These are phyloP conservation scores for Strobilomyces dryophilus DNA, from an alignment of 768 basidiomycete genomes.

Conservation along the genomic window DNA sequence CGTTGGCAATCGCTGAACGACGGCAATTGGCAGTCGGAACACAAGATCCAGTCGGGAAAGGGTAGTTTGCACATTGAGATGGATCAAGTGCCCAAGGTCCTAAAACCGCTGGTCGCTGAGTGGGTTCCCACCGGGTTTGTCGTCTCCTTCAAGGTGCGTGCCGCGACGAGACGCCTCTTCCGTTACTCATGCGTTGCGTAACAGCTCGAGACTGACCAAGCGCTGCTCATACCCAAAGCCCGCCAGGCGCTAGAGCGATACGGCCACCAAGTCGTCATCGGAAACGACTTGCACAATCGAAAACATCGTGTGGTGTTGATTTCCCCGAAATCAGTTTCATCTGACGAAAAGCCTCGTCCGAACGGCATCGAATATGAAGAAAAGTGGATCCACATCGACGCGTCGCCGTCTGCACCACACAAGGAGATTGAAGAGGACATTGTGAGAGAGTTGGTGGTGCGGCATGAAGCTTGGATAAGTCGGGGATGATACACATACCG, in stretches of 20 bases:
- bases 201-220: slow-evolving; percentile 89
- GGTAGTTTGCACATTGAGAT: slow-evolving; percentile 93
- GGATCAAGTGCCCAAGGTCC: slow-evolving; percentile 97
- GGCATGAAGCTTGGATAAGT: slow-evolving; percentile 70
- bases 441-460: slow-evolving; percentile 63
- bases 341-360: slow-evolving; percentile 6
- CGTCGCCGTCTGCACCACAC: slow-evolving; percentile 30
- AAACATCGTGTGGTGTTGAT: slow-evolving; percentile 94
- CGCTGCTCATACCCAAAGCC: slow-evolving; percentile 87
- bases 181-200: slow-evolving; percentile 2
- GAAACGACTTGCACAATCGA: slow-evolving; percentile 88
- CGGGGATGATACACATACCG: not conserved
- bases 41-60: slow-evolving; percentile 98
- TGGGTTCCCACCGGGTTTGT: slow-evolving; percentile 91
- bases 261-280: slow-evolving; percentile 96
- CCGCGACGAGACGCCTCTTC: not conserved
- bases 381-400: slow-evolving; percentile 61
- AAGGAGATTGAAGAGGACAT: slow-evolving; percentile 96
- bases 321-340: slow-evolving; percentile 39
- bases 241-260: slow-evolving; percentile 85
- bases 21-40: slow-evolving; percentile 64
- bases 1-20: not conserved
- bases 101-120: slow-evolving; percentile 89
- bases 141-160: slow-evolving; percentile 92
- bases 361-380: slow-evolving; percentile 42